phyloP scores from a whole-genome alignment of 2,329 filamentous ascomycete genomes.

The Cercospora zeina region DNA sequence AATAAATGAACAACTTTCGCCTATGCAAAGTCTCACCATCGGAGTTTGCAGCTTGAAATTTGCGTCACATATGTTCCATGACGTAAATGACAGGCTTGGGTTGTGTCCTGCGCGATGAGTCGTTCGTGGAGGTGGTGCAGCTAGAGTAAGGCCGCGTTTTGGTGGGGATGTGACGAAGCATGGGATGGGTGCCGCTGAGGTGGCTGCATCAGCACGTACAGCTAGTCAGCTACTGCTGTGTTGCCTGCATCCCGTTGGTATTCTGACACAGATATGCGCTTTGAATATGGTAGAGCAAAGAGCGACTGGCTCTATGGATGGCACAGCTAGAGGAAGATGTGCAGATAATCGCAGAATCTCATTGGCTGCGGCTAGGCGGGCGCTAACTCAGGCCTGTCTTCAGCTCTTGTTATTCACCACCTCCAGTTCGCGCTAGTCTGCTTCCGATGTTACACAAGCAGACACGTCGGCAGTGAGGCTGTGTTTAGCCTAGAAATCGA shows the following conservation, averaged over 20 bases:
- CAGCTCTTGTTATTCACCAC: not conserved
- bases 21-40: no score
- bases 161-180: slow-evolving; percentile 7
- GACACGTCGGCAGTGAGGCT: not conserved
- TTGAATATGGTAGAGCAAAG: no score
- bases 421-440: not conserved
- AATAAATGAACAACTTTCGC: not conserved
- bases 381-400: not conserved
- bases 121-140: not conserved
- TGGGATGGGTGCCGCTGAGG: not conserved
- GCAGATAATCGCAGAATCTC: not conserved
- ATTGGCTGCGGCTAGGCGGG: not conserved
- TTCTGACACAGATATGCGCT: not conserved
- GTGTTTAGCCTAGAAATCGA: not conserved
- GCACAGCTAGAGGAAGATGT: not conserved
- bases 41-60: no score
- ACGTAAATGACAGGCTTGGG: not conserved
- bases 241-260: not conserved
- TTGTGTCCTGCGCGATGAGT: not conserved
- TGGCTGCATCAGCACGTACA: not conserved
- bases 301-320: not conserved
- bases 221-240: slow-evolving; percentile 3
- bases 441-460: not conserved
- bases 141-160: not conserved
- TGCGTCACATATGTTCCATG: not conserved